Conservation (phyloP, 805 yeast species). For the Nakazawaea populi region DNA sequence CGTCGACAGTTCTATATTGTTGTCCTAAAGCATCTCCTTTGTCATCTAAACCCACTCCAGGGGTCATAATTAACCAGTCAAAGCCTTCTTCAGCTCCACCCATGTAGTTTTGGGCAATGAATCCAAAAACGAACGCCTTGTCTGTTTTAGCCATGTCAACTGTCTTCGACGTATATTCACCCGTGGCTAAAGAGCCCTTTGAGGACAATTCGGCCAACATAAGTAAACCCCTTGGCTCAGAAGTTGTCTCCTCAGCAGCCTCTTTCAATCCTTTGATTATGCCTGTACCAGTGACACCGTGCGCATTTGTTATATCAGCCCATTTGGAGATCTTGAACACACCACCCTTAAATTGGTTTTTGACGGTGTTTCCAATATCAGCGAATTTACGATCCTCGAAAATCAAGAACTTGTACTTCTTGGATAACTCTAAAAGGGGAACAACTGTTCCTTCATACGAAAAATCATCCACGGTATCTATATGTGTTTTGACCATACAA, state of each 20-base stretch:
- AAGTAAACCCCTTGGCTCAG: slow-evolving; percentile 81
- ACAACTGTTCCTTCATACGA: slow-evolving; percentile 69
- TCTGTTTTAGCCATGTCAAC: slow-evolving; percentile 83
- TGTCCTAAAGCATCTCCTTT: slow-evolving; percentile 95
- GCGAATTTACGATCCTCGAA: slow-evolving; percentile 98
- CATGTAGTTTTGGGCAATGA: slow-evolving; percentile 89
- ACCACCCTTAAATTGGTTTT: slow-evolving; percentile 89
- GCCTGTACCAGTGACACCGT: slow-evolving; percentile 94
- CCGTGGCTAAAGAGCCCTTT: slow-evolving; percentile 89
- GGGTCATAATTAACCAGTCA: slow-evolving; percentile 96
- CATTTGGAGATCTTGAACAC: slow-evolving; percentile 84
- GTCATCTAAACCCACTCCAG: slow-evolving; percentile 97
- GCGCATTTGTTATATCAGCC: slow-evolving; percentile 98
- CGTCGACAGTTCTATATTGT: slow-evolving; percentile 89
- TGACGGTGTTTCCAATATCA: slow-evolving; percentile 96
- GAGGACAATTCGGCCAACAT: slow-evolving; percentile 96
- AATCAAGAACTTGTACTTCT: slow-evolving; percentile 81
- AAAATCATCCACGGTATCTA: slow-evolving; percentile 89
- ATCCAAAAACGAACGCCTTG: slow-evolving; percentile 89
- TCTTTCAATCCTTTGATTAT: slow-evolving; percentile 83
- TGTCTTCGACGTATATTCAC: slow-evolving; percentile 82
- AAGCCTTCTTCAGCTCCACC: slow-evolving; percentile 79
- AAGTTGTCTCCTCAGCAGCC: slow-evolving; percentile 53
- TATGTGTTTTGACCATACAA: slow-evolving; percentile 89
- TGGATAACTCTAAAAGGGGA: slow-evolving; percentile 68